A percentile compares a stretch with the other conserved stretches of the same genome.
Evolutionary conservation across 1,139 yeast species (phyloP).

Genomic region (Candida glucosophila): DNA sequence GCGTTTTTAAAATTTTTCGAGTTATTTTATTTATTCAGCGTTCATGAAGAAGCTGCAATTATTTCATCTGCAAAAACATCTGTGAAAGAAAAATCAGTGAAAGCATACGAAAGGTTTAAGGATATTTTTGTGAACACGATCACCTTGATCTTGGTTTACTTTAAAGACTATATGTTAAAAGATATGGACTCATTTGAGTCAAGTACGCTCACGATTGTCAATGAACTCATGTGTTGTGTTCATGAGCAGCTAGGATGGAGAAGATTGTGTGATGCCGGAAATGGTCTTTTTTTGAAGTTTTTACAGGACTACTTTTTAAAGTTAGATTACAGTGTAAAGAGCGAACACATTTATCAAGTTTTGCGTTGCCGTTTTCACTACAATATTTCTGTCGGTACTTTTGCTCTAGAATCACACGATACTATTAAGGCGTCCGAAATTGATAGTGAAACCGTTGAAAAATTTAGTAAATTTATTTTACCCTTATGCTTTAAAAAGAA

Average conservation of each 20-base stretch:
- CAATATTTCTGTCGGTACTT: constrained; percentile 47
- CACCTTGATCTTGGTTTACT: constrained; percentile 30
- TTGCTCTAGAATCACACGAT: constrained; percentile 59
- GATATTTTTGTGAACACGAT: constrained; percentile 41
- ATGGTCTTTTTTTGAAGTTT: constrained; percentile 54
- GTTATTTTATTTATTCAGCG: constrained; percentile 31
- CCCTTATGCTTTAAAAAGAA: constrained; percentile 53
- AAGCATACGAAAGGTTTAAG: constrained; percentile 37
- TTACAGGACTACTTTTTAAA: constrained; percentile 47
- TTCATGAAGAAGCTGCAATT: constrained; percentile 42
- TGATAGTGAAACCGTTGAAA: constrained; percentile 39
- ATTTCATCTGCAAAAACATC: constrained; percentile 28
- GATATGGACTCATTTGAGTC: too few relatives aligned
- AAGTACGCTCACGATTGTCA: too few relatives aligned
- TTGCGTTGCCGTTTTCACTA: constrained; percentile 74
- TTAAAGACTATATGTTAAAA: constrained; percentile 8
- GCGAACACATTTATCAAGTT: constrained; percentile 63
- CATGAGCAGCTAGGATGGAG: constrained; percentile 72
- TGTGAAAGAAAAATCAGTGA: constrained; percentile 17
- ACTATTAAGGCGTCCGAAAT: constrained; percentile 36
- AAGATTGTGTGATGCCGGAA: constrained; percentile 57
- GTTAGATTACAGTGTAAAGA: constrained; percentile 26
- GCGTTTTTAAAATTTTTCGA: constrained; percentile 28
- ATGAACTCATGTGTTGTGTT: constrained; percentile 44
- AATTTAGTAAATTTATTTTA: constrained; percentile 53